phyloP scores from a whole-genome alignment of 1,139 yeast genomes.

The Pichia sp. region DNA sequence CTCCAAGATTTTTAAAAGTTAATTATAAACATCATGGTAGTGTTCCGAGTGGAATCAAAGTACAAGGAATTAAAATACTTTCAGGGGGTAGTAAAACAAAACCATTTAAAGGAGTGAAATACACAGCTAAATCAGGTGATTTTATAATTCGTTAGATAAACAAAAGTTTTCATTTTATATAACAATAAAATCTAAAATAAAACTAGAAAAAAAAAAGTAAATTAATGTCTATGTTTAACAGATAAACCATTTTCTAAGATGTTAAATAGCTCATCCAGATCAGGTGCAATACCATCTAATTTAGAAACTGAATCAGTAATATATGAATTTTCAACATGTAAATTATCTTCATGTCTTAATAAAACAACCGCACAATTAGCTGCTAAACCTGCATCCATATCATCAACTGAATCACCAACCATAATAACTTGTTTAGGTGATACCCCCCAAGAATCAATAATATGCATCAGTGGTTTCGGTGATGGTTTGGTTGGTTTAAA shows the following conservation, averaged over 20 bases:
- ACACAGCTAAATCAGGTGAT: constrained; percentile 61
- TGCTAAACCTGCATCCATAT: constrained; percentile 50
- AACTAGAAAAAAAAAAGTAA: not conserved
- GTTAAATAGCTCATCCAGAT: constrained; percentile 38
- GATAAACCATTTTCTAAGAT: constrained; percentile 35
- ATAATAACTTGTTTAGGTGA: constrained; percentile 44
- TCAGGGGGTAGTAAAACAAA: constrained; percentile 63
- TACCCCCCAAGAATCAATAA: constrained; percentile 33
- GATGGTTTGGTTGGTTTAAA: constrained; percentile 62
- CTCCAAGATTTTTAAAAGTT: constrained; percentile 49
- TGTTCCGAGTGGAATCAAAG: constrained; percentile 70
- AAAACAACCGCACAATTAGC: constrained; percentile 56
- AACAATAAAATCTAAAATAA: not conserved
- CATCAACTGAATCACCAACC: constrained; percentile 68
- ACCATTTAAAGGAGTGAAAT: constrained; percentile 91
- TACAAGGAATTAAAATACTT: constrained; percentile 59
- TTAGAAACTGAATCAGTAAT: constrained; percentile 31
- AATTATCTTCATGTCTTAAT: constrained; percentile 44
- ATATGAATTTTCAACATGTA: constrained; percentile 22
- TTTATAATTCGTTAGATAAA: constrained; percentile 46
- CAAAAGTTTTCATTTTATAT: not conserved
- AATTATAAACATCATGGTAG: constrained; percentile 61
- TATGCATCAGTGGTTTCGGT: constrained; percentile 53
- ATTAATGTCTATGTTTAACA: constrained; percentile 7
- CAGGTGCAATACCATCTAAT: constrained; percentile 39